Evolutionary conservation across 768 basidiomycete species (phyloP), one percentile per base, ranked within the genome.

Genomic region (Leccinum incarnatum): DNA sequence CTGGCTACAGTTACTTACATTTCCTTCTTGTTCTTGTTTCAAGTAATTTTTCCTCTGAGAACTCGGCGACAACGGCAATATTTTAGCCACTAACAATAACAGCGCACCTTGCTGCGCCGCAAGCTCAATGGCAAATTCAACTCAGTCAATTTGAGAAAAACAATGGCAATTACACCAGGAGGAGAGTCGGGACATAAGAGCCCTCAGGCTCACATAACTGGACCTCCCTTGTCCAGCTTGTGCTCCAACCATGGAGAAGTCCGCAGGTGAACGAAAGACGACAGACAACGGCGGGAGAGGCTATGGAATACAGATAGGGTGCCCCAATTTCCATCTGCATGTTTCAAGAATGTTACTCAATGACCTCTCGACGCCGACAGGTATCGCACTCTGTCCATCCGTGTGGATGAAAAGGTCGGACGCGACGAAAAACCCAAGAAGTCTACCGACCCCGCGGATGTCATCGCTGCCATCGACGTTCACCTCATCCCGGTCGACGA

Each of bases 341-440:
- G 14, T 0, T 0, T 36, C 2, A 2, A 9, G 17, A 21, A 46
- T 23, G n/a, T 34, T 21, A 3, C 15, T 54, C 5, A 5, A 14
- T 25, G 19, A 56, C 36, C 36, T 46, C 12, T 36, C 14, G 4
- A 8, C 30, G 1, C 12, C 15, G 9, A 65, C 57, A 77, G 75
- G 5, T 77, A 77, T 52, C 77, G 80, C 23, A 81, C 80, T 0
- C 75, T 82, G 9, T 80, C 79, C 2, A 77, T 79, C 45, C 76
- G 77, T 11, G 74, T 79, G 55, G 75, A 74, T n/a, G 72, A 76
- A 54, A 65, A 67, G 37, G 59, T 68, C 12, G 60, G 48, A 29
- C 46, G 36, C 27, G 60, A 58, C 53, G 54, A 49, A 29, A 66
- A 65, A 32, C 55, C 64, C 6, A 65, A 61, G 52, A 58, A 62